Evolutionary conservation across 192 early-diverging fungal genomes (phyloP), one percentile per base, ranked within the genome.

Genomic region (Blastocladiella britannica): DNA sequence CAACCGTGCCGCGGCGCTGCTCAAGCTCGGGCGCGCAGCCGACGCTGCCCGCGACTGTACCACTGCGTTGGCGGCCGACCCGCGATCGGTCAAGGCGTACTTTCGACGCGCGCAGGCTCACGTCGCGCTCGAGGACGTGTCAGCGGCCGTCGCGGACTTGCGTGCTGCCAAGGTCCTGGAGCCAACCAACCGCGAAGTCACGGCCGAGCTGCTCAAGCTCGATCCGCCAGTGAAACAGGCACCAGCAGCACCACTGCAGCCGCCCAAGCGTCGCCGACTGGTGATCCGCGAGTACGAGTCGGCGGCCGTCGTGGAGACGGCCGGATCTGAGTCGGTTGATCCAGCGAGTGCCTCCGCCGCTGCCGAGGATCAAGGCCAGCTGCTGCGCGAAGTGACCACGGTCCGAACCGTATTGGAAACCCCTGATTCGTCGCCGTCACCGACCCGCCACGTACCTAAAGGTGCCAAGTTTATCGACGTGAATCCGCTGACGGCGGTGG

Each of bases 1-100:
- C 24, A 91, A 91, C 63, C 77, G 86, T 24, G 87, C 90, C 2
- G 83, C 89, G 82, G 83, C 85, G 6, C 65, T 81, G 37, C 61
- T 93, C 23, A 93, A 90, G 62, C 59, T 87, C 23, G 62, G 79
- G 7, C 70, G 69, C 72, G 85, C 72, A 54, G 58, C 37, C 6
- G 8, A 24, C 26, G 60, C 31, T 29, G 5, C 18, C 26, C 25
- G 22, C 22, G 24, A 28, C 25, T 84, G 83, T 57, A 73, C 78
- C 8, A 51, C 37, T 15, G 78, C 76, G 9, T 54, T 89, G 29
- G 56, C 29, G 9, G 47, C 84, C 8, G 80, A 89, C 43, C 65
- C 70, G 28, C 76, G 83, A 28, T 79, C 84, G 65, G 74, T 86
- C 28, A 90, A 90, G 56, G 87, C 87, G 3, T 63, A 83, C 23